Evolutionary conservation across 148 eudicot species (phyloP), one percentile per base, ranked within the genome.

Genomic region (Rhododendron simsii): DNA sequence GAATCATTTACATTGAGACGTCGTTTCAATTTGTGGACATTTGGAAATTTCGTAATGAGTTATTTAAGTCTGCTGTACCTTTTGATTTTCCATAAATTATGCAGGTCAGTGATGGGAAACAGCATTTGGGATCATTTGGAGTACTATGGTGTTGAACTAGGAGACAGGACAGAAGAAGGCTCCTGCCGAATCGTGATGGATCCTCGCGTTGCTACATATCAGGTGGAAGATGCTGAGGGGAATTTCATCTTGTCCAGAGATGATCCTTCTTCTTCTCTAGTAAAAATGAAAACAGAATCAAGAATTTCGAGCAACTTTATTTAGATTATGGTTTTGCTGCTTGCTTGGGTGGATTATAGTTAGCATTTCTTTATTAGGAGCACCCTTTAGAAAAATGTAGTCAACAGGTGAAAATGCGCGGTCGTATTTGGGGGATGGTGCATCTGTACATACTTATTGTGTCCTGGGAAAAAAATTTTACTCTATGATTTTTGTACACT

Each of bases 71-170:
- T 67, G 5, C 33, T 26, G 23, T 21, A 61, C 41, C 15, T 55
- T 65, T 83, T 12, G 65, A 26, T 39, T 69, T 63, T 79, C 10
- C 3, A 5, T 23, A 47, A 81, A 33, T 76, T 89, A 35, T 91
- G 86, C 95, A 95, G 98, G 91, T 98, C 98, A 20, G 96, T 95
- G 81, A 82, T 91, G 80, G 99, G 99, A 69, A 93, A 74, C 88
- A 98, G 99, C 89, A 92, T 98, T 47, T 81, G 87, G 35, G 99
- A 98, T 87, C 99, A 98, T 90, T 84, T 98, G 85, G 78, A 84
- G 37, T 98, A 98, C 86, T 94, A 84, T 57, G 98, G 95, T 7
- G 89, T 98, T 61, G 80, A 90, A 87, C 86, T 95, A 88, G 91
- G 94, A 79, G 93, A 95, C 9, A 96, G 93, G 47, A 63, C 88